phyloP scores from a whole-genome alignment of 2,329 filamentous ascomycete species.

The Pyricularia sp. region DNA sequence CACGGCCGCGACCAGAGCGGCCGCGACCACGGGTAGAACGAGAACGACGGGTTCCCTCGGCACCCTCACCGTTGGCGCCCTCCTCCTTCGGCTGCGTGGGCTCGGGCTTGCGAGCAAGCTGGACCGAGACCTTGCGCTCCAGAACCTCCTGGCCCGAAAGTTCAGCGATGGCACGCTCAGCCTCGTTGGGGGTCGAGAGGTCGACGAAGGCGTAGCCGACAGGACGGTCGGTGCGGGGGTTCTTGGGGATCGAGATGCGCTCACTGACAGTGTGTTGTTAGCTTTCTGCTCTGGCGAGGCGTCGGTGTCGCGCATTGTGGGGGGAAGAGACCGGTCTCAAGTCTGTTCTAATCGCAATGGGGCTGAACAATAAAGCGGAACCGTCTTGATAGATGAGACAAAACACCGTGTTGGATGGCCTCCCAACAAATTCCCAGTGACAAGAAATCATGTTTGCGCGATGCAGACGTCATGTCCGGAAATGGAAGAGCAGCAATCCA shows the following conservation, averaged over 20 bases:
- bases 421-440: background rate
- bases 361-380: background rate
- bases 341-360: background rate
- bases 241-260: conserved; percentile 98
- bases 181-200: conserved; percentile 87
- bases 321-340: background rate
- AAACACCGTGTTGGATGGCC: background rate
- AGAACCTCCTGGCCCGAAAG: conserved; percentile 97
- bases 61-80: conserved; percentile 66
- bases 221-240: conserved; percentile 95
- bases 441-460: background rate
- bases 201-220: conserved; percentile 99
- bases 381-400: background rate
- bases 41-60: conserved; percentile 54
- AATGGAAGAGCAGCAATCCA: background rate
- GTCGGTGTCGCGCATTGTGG: background rate
- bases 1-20: conserved; percentile 56
- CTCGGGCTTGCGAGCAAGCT: conserved; percentile 96
- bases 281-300: background rate
- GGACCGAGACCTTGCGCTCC: conserved; percentile 97
- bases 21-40: conserved; percentile 58
- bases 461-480: background rate
- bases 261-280: conserved; percentile 48
- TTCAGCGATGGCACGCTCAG: conserved; percentile 88
- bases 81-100: conserved; percentile 39